phyloP scores from a whole-genome alignment of 768 basidiomycete genomes.

The Porphyrellus cyaneotinctus region DNA sequence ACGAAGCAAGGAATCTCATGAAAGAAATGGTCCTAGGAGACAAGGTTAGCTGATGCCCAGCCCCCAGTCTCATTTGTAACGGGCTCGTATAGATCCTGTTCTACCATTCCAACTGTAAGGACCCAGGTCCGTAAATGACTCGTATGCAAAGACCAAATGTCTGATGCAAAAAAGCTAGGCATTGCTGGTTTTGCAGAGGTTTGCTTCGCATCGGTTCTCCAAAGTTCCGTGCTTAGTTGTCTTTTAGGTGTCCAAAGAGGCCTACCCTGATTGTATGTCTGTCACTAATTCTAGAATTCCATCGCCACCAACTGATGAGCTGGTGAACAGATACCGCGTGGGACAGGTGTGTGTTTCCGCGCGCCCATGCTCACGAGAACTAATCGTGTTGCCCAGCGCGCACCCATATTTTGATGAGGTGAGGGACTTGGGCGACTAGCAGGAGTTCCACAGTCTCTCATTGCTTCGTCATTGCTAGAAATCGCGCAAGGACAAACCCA shows the following conservation, averaged over 20 bases:
- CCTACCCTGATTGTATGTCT: conserved; percentile 83
- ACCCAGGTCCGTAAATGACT: conserved; percentile 49
- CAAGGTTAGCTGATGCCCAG: conserved; percentile 43
- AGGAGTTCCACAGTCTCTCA: not conserved
- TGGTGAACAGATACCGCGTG: conserved; percentile 72
- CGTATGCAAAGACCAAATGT: not conserved
- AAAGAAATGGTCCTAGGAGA: conserved; percentile 75
- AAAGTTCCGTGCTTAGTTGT: conserved; percentile 3
- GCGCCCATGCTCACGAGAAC: conserved; percentile 1
- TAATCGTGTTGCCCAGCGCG: conserved; percentile 30
- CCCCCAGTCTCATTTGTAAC: not conserved
- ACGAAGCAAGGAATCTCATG: conserved; percentile 80
- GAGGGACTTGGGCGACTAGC: conserved; percentile 19
- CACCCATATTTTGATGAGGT: conserved; percentile 85
- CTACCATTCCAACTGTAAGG: conserved; percentile 86
- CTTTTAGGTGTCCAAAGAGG: conserved; percentile 69
- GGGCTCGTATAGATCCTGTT: conserved; percentile 61
- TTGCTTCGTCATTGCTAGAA: conserved; percentile 46
- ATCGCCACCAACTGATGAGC: conserved; percentile 4
- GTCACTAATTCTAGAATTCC: conserved; percentile 1
- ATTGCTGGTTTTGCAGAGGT: conserved; percentile 83
- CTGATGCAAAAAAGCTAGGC: conserved; percentile 38
- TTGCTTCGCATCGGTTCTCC: conserved; percentile 5
- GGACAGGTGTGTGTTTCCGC: conserved; percentile 58
- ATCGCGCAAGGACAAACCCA: conserved; percentile 68